These are phyloP conservation scores for Paraphoma sp. DNA, from an alignment of 2,329 filamentous ascomycete species.

Conservation along the genomic window DNA sequence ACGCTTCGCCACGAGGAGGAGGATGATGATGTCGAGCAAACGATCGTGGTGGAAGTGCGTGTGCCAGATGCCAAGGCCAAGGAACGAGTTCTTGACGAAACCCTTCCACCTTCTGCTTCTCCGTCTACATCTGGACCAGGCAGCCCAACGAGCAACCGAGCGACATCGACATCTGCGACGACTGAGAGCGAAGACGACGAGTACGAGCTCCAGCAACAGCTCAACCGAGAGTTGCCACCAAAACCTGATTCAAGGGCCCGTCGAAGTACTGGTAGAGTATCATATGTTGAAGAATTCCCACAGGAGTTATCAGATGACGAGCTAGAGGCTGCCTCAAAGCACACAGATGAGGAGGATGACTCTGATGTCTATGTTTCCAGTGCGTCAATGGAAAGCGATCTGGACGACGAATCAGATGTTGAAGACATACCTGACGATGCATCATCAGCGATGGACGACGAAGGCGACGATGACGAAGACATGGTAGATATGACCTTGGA, in stretches of 20 bases:
- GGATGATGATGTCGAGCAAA: not conserved
- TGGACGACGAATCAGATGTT: not conserved
- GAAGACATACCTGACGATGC: not conserved
- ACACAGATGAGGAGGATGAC: conserved; percentile 8
- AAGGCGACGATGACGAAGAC: conserved; percentile 8
- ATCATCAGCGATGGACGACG: not conserved
- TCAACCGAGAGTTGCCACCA: not conserved
- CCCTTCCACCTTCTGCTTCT: no score
- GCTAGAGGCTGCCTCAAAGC: not conserved
- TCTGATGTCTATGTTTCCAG: conserved; percentile 2
- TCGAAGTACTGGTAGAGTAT: conserved; percentile 13
- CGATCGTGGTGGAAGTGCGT: not conserved
- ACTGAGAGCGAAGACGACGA: not conserved
- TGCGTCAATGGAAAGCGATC: conserved; percentile 2
- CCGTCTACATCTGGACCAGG: no score
- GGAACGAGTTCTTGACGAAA: no score
- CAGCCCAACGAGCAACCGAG: no score
- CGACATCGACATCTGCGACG: not conserved
- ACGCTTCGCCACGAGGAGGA: not conserved
- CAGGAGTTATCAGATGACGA: conserved; percentile 9
- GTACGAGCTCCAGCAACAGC: not conserved
- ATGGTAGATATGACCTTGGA: not conserved
- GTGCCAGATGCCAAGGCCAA: not conserved
- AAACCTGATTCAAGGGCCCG: conserved; percentile 7
- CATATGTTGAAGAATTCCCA: conserved; percentile 14